phyloP scores from a whole-genome alignment of 108 stramenopile species.

The Mayamaea pseudoterrestris region DNA sequence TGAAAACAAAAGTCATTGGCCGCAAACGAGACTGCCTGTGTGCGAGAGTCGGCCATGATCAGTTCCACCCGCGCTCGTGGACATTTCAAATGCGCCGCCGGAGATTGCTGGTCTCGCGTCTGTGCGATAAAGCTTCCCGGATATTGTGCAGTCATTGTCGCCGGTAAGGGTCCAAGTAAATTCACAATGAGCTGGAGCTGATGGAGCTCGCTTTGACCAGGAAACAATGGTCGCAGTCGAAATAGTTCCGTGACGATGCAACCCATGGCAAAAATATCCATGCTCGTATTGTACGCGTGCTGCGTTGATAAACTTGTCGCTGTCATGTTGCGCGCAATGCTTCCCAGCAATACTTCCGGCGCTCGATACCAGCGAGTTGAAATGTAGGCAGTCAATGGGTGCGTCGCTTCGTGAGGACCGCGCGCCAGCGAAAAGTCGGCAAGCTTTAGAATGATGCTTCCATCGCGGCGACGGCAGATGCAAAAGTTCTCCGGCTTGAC shows the following conservation, averaged over 20 bases:
- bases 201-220: conserved; percentile 82
- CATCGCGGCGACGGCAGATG: conserved; percentile 3
- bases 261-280: conserved; percentile 90
- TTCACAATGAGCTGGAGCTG: conserved; percentile 78
- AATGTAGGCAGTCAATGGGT: conserved; percentile 90
- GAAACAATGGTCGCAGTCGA: conserved; percentile 85
- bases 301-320: no score
- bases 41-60: no score
- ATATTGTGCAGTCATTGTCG: conserved; percentile 1
- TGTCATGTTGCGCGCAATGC: no score
- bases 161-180: no score
- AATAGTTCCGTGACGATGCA: conserved; percentile 88
- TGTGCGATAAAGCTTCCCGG: no score
- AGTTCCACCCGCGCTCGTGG: no score
- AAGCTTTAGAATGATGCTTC: conserved; percentile 65
- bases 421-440: conserved; percentile 93
- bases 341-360: conserved; percentile 80
- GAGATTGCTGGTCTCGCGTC: no score
- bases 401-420: no score
- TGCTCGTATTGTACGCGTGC: conserved; percentile 71
- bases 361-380: conserved; percentile 96
- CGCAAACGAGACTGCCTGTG: no score
- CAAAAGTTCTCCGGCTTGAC: conserved; percentile 53
- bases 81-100: no score
- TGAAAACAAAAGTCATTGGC: no score